These are phyloP conservation scores for Colletotrichum musicola DNA, from an alignment of 2,329 filamentous ascomycete genomes.

Conservation along the genomic window DNA sequence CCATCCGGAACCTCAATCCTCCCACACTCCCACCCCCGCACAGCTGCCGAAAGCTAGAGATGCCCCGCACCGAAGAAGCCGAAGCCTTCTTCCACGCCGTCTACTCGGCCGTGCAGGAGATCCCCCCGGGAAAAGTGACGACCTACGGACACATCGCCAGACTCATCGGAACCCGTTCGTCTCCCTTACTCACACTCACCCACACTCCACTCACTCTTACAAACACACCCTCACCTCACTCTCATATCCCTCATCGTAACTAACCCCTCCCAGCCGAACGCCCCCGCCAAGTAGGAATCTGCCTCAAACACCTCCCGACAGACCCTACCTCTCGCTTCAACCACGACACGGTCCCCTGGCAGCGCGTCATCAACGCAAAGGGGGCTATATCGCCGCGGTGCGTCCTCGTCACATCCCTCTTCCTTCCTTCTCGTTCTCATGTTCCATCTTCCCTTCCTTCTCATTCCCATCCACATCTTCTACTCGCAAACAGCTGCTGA, in stretches of 20 bases:
- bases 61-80: constrained; percentile 81
- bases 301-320: constrained; percentile 84
- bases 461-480: no score
- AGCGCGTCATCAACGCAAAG: constrained; percentile 90
- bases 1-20: not conserved
- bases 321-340: constrained; percentile 71
- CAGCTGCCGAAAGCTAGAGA: constrained; percentile 46
- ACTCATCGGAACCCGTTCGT: constrained; percentile 78
- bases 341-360: constrained; percentile 88
- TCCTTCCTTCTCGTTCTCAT: no score
- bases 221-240: not conserved
- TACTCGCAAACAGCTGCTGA: not conserved
- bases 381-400: constrained; percentile 88
- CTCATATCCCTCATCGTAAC: no score
- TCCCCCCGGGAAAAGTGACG: constrained; percentile 86
- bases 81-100: constrained; percentile 81
- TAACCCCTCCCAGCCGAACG: constrained; percentile 68
- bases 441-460: not conserved
- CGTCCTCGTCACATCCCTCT: constrained; percentile 1
- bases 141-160: constrained; percentile 86
- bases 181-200: no score
- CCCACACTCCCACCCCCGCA: not conserved
- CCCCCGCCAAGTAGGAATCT: constrained; percentile 88
- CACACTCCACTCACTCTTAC: no score
- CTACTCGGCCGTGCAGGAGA: constrained; percentile 86